These are phyloP conservation scores for Peltaster fructicola DNA, from an alignment of 2,329 filamentous ascomycete genomes.

Conservation along the genomic window DNA sequence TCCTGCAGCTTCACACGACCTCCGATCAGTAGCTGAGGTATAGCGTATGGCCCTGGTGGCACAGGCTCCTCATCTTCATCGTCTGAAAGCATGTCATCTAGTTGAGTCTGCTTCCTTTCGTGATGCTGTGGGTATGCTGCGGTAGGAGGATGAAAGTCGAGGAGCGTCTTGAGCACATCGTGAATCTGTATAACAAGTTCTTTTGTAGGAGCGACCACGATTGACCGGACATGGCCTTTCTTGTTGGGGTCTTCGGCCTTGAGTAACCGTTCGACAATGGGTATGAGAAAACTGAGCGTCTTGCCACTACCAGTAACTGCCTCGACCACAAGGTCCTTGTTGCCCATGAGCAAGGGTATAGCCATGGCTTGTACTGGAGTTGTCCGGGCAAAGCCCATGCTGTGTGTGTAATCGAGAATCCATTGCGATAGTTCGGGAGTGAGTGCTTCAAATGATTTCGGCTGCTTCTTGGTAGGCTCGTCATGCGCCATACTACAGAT, in stretches of 20 bases:
- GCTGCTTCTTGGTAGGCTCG: constrained; percentile 15
- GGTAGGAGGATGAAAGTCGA: constrained; percentile 70
- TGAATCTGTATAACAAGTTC: constrained; percentile 87
- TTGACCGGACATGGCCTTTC: constrained; percentile 75
- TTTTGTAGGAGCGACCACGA: constrained; percentile 81
- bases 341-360: constrained; percentile 70
- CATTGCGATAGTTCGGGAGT: constrained; percentile 60
- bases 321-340: constrained; percentile 88
- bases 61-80: constrained; percentile 28
- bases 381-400: constrained; percentile 74
- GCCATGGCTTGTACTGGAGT: constrained; percentile 91
- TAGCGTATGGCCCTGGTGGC: constrained; percentile 35
- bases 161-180: constrained; percentile 55
- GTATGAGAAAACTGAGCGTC: constrained; percentile 71
- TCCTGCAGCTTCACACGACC: constrained; percentile 67
- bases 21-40: constrained; percentile 78
- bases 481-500: constrained; percentile 13
- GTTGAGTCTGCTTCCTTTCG: constrained; percentile 11
- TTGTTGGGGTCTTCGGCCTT: constrained; percentile 67
- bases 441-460: constrained; percentile 49
- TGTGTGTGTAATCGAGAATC: constrained; percentile 66
- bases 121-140: constrained; percentile 45
- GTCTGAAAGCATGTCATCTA: constrained; percentile 18
- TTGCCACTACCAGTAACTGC: constrained; percentile 86
- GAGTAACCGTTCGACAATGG: constrained; percentile 65